phyloP scores from a whole-genome alignment of 1,284 basidiomycete genomes.

The Chalciporus sp. region DNA sequence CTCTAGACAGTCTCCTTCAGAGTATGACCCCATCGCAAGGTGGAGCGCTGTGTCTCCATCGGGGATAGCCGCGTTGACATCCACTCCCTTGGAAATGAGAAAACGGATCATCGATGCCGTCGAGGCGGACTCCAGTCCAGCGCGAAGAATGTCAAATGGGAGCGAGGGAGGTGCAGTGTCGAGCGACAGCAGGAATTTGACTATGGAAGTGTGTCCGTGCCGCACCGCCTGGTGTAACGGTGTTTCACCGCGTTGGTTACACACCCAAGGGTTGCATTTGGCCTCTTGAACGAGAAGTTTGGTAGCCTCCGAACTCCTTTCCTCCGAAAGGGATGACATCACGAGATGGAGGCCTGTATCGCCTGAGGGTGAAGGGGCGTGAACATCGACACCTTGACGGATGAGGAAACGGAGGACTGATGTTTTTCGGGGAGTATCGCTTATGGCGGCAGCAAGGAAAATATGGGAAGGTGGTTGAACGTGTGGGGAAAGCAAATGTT shows the following conservation, averaged over 20 bases:
- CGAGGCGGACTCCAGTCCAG: not conserved
- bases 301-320: not conserved
- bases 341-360: slow-evolving; percentile 8
- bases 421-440: not conserved
- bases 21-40: not conserved
- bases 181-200: slow-evolving; percentile 1
- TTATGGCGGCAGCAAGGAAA: slow-evolving; percentile 6
- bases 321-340: not conserved
- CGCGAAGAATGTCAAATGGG: slow-evolving; percentile 9
- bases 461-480: slow-evolving; percentile 8
- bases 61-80: not conserved
- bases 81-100: not conserved
- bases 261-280: slow-evolving; percentile 7
- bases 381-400: not conserved
- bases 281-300: slow-evolving; percentile 1
- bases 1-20: not conserved
- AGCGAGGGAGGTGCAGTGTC: not conserved
- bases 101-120: not conserved
- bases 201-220: not conserved
- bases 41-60: slow-evolving; percentile 10
- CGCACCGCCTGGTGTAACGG: slow-evolving; percentile 3
- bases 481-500: not conserved
- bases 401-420: slow-evolving; percentile 9
- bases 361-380: not conserved
- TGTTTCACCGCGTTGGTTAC: slow-evolving; percentile 1